Evolutionary conservation across 2,329 filamentous ascomycete genomes (phyloP), one percentile per base, ranked within the genome.

Genomic region (Colletotrichum sp.): DNA sequence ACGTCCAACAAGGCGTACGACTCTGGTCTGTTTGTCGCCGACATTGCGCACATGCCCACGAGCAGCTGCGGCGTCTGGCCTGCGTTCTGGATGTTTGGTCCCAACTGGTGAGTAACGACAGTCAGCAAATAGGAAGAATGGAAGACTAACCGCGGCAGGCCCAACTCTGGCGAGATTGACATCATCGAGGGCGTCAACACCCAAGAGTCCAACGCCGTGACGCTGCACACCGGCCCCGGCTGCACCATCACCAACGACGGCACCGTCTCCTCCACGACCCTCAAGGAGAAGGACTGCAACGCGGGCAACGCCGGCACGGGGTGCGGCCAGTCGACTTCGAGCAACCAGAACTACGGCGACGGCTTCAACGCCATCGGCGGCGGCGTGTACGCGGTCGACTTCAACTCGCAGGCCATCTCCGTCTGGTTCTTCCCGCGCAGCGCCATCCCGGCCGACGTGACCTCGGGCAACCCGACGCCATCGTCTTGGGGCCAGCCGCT

Each of bases 341-440:
- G 90, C 79, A 88, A 88, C 66, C 82, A 87, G 60, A 91, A 89
- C 78, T 95, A 92, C 79, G 94, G 94, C 16, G 86, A 90, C 30
- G 91, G 90, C 8, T 96, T 98, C 88, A 97, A 97, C 84, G 86
- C 86, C 28, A 89, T 85, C 36, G 89, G 90, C 12, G 95, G 94
- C 52, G 95, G 94, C 52, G 88, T 96, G 62, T 96, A 94, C 80
- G 94, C 92, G 39, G 91, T 93, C 72, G 92, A 96, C 84, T 98
- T 96, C 95, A 95, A 93, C 3, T 89, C 90, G 34, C 82, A 90
- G 1, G 88, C 88, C 78, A 97, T 99, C 83, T 90, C 90, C 55
- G 89, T 98, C 78, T 98, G 93, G 91, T 96, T 95, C 89, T 98
- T 98, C 85, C 88, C 93, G 1, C 93, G 95, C 76, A 84, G 83